A percentile compares a stretch with the other conserved stretches of the same genome.
phyloP scores from a whole-genome alignment of 345 rosid genomes.

The Microcos paniculata region DNA sequence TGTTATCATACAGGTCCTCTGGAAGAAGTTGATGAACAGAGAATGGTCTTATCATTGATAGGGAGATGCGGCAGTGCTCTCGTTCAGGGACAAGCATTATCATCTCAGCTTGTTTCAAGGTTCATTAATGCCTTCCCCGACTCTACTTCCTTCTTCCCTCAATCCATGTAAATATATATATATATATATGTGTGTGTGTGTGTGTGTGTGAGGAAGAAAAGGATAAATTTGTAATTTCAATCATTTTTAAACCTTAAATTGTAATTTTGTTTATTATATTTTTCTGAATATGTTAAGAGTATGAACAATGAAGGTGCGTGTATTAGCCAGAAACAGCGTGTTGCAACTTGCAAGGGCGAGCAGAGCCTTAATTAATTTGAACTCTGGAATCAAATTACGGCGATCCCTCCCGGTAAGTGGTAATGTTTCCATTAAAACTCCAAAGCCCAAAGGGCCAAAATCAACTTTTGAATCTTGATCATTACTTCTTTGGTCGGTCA shows the following conservation, averaged over 20 bases:
- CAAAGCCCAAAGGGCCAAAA: too few relatives aligned
- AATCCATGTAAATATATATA: constrained; percentile 10
- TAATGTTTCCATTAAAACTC: too few relatives aligned
- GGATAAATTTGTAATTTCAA: neutral
- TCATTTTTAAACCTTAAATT: neutral
- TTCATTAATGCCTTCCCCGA: constrained; percentile 53
- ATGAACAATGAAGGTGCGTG: neutral
- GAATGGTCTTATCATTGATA: constrained; percentile 34
- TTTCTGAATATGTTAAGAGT: neutral
- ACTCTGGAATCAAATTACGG: too few relatives aligned
- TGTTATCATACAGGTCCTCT: constrained; percentile 42
- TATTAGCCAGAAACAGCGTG: too few relatives aligned
- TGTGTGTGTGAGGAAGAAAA: neutral
- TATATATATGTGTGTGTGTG: neutral
- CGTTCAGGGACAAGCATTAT: constrained; percentile 39
- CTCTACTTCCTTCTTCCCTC: constrained; percentile 31
- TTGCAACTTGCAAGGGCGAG: too few relatives aligned
- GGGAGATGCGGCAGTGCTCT: constrained; percentile 37
- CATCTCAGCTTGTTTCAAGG: constrained; percentile 35
- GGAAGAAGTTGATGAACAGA: constrained; percentile 41
- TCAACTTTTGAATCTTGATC: too few relatives aligned
- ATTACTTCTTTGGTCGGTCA: too few relatives aligned
- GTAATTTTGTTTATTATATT: neutral
- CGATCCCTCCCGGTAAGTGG: too few relatives aligned
- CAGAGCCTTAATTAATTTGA: too few relatives aligned